Evolutionary conservation across 2,329 filamentous ascomycete genomes (phyloP).

Genomic region (Colletotrichum sp.): DNA sequence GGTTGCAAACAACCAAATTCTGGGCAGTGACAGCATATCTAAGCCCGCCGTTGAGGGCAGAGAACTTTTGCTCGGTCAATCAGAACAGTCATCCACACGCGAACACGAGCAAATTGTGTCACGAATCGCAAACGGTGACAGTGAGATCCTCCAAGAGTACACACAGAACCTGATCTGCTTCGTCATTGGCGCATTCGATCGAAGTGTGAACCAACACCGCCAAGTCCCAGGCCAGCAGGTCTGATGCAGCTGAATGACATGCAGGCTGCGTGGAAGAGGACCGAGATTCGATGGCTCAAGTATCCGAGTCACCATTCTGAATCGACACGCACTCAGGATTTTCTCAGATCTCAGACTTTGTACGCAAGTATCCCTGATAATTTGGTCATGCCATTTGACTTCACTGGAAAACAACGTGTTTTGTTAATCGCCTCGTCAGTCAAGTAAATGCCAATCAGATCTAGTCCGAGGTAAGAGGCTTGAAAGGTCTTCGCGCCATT

Average conservation of each 20-base stretch:
- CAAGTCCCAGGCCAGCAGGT: neutral
- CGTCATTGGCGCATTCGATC: neutral
- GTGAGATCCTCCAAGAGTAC: neutral
- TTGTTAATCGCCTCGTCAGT: neutral
- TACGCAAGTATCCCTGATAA: neutral
- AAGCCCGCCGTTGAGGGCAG: neutral
- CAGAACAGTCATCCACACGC: fast-evolving
- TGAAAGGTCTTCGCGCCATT: neutral
- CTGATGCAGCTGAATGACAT: neutral
- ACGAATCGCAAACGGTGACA: neutral
- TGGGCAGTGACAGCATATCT: neutral
- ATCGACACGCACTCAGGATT: neutral
- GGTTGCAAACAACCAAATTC: neutral
- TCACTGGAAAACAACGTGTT: fast-evolving
- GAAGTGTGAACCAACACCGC: neutral
- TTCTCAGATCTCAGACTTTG: neutral
- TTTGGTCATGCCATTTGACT: fast-evolving
- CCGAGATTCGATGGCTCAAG: neutral
- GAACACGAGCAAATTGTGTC: neutral
- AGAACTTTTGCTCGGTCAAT: neutral
- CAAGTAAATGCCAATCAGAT: neutral
- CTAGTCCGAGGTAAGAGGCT: neutral
- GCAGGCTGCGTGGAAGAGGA: neutral
- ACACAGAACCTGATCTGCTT: neutral
- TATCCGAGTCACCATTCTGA: neutral